Percentiles rank a stretch among this genome's conserved stretches.
These are phyloP conservation scores for Trichosporon sp. DNA, from an alignment of 1,284 basidiomycete species.

Conservation along the genomic window DNA sequence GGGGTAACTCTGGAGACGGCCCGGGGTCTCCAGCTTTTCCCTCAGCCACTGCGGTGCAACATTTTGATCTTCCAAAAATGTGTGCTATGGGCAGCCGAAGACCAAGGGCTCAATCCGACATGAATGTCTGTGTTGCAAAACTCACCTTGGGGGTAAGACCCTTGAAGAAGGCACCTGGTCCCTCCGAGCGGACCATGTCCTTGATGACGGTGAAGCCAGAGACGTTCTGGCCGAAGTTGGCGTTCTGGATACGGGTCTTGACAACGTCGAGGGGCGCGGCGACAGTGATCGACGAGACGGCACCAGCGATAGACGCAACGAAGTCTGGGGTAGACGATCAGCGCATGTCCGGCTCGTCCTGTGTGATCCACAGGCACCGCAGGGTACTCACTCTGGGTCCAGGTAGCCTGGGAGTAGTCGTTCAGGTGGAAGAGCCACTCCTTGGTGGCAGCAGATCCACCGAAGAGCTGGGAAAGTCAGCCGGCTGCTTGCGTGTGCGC, in stretches of 20 bases:
- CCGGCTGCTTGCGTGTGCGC: not conserved
- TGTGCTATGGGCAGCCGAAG: not conserved
- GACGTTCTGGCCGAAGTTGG: conserved; percentile 90
- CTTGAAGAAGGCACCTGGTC: conserved; percentile 88
- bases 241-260: conserved; percentile 97
- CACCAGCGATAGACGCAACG: conserved; percentile 88
- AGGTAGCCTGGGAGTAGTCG: conserved; percentile 91
- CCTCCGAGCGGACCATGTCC: conserved; percentile 88
- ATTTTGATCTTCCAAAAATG: not conserved
- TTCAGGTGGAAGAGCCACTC: conserved; percentile 85
- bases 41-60: not conserved
- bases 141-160: conserved; percentile 89
- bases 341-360: not conserved
- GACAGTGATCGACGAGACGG: conserved; percentile 91
- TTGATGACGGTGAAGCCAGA: conserved; percentile 81
- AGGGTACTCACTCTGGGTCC: conserved; percentile 70
- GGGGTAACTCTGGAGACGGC: not conserved
- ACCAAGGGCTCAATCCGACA: not conserved
- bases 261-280: conserved; percentile 94
- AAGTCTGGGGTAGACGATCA: conserved; percentile 62
- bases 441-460: conserved; percentile 91
- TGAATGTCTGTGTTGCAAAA: conserved; percentile 10
- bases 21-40: not conserved
- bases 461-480: conserved; percentile 71
- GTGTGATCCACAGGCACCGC: not conserved